phyloP scores from a whole-genome alignment of 176 grass and related monocot species.

The Cenchrus purpureus region DNA sequence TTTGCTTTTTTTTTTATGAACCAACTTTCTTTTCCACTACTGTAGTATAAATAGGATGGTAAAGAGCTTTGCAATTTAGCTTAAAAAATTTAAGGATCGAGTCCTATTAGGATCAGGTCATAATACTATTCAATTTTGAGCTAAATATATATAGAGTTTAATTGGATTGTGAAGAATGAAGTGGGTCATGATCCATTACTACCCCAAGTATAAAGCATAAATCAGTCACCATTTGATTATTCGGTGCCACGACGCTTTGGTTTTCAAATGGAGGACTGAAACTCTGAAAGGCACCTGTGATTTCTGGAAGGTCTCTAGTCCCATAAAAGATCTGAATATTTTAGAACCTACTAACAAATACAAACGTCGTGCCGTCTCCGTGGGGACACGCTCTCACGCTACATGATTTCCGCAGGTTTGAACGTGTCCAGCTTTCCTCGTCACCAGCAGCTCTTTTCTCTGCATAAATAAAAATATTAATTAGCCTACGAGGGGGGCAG shows the following conservation, averaged over 20 bases:
- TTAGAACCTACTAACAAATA: background rate
- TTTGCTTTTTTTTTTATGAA: background rate
- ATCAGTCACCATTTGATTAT: background rate
- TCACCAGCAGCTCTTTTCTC: constrained; percentile 1
- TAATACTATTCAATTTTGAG: too few species aligned
- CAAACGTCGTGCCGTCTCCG: background rate
- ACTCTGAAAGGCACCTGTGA: background rate
- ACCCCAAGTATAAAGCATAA: background rate
- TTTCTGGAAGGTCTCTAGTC: background rate
- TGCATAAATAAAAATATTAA: background rate
- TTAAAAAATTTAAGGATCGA: too few species aligned
- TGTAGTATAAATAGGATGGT: too few species aligned
- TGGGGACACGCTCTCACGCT: constrained; percentile 9
- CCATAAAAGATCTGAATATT: background rate
- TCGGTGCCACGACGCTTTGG: background rate
- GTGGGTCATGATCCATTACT: too few species aligned
- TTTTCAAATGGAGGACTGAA: background rate
- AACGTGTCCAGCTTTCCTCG: constrained; percentile 2
- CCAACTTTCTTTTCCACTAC: too few species aligned
- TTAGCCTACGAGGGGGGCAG: background rate
- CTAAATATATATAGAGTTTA: too few species aligned
- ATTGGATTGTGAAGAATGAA: too few species aligned
- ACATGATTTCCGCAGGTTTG: background rate
- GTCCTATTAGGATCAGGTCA: too few species aligned
- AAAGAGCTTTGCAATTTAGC: too few species aligned